phyloP scores from a whole-genome alignment of 129 eudicot genomes.

The Arctium lappa region DNA sequence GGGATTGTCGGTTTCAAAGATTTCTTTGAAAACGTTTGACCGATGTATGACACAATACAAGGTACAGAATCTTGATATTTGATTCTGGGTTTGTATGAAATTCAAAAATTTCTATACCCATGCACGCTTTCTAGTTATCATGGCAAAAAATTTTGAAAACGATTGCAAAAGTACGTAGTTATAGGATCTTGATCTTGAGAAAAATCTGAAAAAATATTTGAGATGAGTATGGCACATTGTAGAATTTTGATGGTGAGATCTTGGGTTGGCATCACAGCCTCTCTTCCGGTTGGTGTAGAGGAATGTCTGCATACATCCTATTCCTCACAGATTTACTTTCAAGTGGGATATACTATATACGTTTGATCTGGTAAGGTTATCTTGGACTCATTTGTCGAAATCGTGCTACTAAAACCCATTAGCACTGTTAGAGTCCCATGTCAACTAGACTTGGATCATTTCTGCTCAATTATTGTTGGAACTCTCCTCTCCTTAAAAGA shows the following conservation, averaged over 20 bases:
- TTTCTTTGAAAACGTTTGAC: not conserved
- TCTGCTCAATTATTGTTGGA: not conserved
- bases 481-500: not conserved
- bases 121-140: not conserved
- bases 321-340: too few species aligned
- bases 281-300: too few species aligned
- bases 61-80: not conserved
- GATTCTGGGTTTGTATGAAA: not conserved
- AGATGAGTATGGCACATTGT: too few species aligned
- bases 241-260: not conserved
- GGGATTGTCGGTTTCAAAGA: conserved; percentile 2
- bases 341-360: too few species aligned
- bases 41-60: not conserved
- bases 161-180: not conserved
- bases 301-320: too few species aligned
- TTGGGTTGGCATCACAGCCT: too few species aligned
- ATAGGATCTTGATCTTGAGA: not conserved
- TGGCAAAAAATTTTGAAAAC: not conserved
- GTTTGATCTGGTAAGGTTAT: not conserved
- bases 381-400: not conserved
- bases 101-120: not conserved
- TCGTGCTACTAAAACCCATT: not conserved
- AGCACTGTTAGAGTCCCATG: not conserved
- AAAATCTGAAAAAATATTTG: not conserved
- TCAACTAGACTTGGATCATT: not conserved